These are phyloP conservation scores for Myochromella boudieri DNA, from an alignment of 768 basidiomycete genomes.

Conservation along the genomic window DNA sequence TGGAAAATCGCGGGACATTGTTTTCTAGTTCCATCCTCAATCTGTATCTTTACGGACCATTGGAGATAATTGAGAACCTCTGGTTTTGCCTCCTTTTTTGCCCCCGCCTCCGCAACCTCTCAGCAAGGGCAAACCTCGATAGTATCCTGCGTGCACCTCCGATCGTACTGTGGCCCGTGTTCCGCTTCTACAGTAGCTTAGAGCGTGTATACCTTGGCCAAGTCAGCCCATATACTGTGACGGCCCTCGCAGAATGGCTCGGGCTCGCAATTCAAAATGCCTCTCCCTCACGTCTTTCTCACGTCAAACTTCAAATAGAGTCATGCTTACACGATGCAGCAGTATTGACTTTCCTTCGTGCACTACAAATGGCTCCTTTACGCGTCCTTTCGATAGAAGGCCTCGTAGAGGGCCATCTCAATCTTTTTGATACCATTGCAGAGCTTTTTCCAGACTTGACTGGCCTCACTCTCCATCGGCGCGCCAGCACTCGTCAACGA, in stretches of 20 bases:
- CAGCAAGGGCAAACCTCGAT: background rate
- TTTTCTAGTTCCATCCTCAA: background rate
- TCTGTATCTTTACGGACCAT: background rate
- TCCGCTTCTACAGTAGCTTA: background rate
- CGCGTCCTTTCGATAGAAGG: slow-evolving; percentile 3
- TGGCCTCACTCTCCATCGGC: background rate
- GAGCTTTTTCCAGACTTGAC: background rate
- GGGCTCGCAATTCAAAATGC: too few relatives aligned
- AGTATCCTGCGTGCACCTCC: background rate
- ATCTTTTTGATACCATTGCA: background rate
- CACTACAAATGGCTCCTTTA: background rate
- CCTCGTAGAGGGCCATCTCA: background rate
- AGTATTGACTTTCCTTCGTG: background rate
- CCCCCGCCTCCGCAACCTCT: background rate
- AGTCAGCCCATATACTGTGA: background rate
- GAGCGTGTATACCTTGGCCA: background rate
- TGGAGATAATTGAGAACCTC: background rate
- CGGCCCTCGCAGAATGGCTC: background rate
- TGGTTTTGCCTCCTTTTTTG: slow-evolving; percentile 1
- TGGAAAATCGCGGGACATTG: too few relatives aligned
- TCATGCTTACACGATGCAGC: background rate
- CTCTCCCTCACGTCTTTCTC: background rate
- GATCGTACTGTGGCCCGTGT: background rate
- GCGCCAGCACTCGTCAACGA: background rate
- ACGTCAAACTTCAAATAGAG: background rate